A percentile compares a stretch with the other conserved stretches of the same genome.
These are phyloP conservation scores for Pseudofabraea citricarpa DNA, from an alignment of 2,329 filamentous ascomycete genomes.

Conservation along the genomic window DNA sequence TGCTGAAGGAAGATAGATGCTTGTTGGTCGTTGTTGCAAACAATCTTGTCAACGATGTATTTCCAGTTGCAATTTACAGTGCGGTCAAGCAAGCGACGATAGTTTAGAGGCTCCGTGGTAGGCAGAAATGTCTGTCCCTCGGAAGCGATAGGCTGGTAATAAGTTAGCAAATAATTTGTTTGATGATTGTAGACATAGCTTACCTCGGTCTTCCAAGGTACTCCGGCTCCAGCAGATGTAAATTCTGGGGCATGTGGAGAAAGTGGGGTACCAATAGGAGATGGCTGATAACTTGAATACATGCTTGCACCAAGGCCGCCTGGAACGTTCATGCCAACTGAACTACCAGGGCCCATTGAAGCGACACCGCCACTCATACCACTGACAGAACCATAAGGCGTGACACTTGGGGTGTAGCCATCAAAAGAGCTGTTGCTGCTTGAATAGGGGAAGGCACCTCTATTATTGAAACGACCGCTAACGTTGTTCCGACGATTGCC, in stretches of 20 bases:
- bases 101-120: constrained; percentile 89
- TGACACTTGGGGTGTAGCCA: constrained; percentile 23
- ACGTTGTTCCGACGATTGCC: constrained; percentile 19
- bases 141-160: constrained; percentile 37
- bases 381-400: constrained; percentile 22
- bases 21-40: constrained; percentile 98
- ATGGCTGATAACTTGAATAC: constrained; percentile 39
- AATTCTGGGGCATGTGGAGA: constrained; percentile 74
- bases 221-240: constrained; percentile 42
- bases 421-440: constrained; percentile 29
- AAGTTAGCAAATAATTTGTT: constrained; percentile 24
- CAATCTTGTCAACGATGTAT: constrained; percentile 99
- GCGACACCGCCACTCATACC: constrained; percentile 9
- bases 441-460: constrained; percentile 24
- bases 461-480: constrained; percentile 21
- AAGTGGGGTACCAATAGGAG: constrained; percentile 58
- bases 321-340: constrained; percentile 11
- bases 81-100: constrained; percentile 88
- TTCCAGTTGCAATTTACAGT: constrained; percentile 99
- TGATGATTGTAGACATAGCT: constrained; percentile 11
- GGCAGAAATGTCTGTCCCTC: constrained; percentile 76
- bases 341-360: constrained; percentile 8
- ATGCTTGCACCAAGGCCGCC: constrained; percentile 15
- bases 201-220: constrained; percentile 27
- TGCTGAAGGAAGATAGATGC: constrained; percentile 98